Evolutionary conservation across 805 yeast species (phyloP).

Genomic region (Wickerhamiella brachini): DNA sequence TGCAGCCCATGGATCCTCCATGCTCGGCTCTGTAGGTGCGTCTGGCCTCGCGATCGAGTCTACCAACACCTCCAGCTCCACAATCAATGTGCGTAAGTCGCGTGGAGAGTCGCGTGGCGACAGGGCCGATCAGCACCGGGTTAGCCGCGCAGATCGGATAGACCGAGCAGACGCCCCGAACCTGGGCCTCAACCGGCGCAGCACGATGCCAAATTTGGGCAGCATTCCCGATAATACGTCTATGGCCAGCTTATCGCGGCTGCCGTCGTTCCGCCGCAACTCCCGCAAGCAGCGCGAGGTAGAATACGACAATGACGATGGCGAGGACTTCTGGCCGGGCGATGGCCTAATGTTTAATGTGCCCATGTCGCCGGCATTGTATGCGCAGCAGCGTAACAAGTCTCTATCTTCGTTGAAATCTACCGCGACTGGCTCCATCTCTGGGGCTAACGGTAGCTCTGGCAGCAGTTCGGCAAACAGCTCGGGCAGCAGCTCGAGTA

Average conservation of each 20-base stretch:
- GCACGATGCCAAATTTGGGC: not conserved
- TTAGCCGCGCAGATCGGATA: not conserved
- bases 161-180: not conserved
- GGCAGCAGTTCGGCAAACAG: not conserved
- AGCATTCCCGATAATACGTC: conserved; percentile 12
- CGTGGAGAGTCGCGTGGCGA: not conserved
- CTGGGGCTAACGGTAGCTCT: not conserved
- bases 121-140: not conserved
- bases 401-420: not conserved
- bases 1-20: conserved; percentile 11
- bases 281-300: conserved; percentile 22
- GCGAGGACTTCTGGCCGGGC: conserved; percentile 43
- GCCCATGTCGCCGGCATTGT: conserved; percentile 46
- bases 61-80: not conserved
- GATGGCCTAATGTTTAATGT: conserved; percentile 46
- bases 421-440: not conserved
- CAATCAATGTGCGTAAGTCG: not conserved
- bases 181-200: not conserved
- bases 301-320: conserved; percentile 28
- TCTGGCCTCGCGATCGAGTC: not conserved
- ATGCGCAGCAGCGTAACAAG: conserved; percentile 19
- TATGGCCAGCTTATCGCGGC: conserved; percentile 17
- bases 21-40: conserved; percentile 2
- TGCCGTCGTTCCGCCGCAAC: conserved; percentile 7
- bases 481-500: not conserved